phyloP scores from a whole-genome alignment of 208 protist species.

The Crithidia bombi region DNA sequence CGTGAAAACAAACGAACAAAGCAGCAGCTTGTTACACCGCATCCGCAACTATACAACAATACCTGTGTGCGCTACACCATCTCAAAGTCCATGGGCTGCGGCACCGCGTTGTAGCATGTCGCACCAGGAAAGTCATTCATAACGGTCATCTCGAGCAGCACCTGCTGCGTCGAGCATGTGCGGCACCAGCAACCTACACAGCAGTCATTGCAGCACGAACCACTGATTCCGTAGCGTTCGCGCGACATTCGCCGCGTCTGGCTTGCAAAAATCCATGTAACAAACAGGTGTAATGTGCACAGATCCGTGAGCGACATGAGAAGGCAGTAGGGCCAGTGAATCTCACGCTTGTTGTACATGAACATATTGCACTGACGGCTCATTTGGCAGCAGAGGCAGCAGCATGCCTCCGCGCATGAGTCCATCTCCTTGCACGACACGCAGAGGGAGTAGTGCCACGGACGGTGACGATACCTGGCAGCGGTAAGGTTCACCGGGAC shows the following conservation, averaged over 20 bases:
- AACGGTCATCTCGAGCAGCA: slow-evolving; percentile 64
- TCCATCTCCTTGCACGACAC: slow-evolving; percentile 38
- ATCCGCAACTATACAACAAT: neutral
- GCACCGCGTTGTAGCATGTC: slow-evolving; percentile 37
- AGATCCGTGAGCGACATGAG: slow-evolving; percentile 13
- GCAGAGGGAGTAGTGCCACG: slow-evolving; percentile 52
- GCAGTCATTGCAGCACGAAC: slow-evolving; percentile 28
- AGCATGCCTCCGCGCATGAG: slow-evolving; percentile 45
- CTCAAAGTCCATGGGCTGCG: slow-evolving; percentile 29
- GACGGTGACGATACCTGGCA: slow-evolving; percentile 2
- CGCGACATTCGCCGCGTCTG: slow-evolving; percentile 26
- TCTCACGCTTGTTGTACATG: slow-evolving; percentile 12
- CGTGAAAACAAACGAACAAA: slow-evolving; percentile 16
- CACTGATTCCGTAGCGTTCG: slow-evolving; percentile 36
- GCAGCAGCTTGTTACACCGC: neutral
- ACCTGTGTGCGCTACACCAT: slow-evolving; percentile 23
- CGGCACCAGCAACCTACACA: slow-evolving; percentile 40
- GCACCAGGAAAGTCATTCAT: slow-evolving; percentile 68
- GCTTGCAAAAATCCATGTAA: slow-evolving; percentile 27
- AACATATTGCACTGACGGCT: slow-evolving; percentile 58
- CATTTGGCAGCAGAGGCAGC: slow-evolving; percentile 47
- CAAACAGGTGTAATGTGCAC: neutral
- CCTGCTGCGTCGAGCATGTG: slow-evolving; percentile 55
- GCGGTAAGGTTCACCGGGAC: slow-evolving; percentile 19
- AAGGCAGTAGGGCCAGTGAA: slow-evolving; percentile 33